Percentiles rank a stretch among this genome's conserved stretches.
These are phyloP conservation scores for Triticum monococcum DNA, from an alignment of 176 grass and related monocot species.

Conservation along the genomic window DNA sequence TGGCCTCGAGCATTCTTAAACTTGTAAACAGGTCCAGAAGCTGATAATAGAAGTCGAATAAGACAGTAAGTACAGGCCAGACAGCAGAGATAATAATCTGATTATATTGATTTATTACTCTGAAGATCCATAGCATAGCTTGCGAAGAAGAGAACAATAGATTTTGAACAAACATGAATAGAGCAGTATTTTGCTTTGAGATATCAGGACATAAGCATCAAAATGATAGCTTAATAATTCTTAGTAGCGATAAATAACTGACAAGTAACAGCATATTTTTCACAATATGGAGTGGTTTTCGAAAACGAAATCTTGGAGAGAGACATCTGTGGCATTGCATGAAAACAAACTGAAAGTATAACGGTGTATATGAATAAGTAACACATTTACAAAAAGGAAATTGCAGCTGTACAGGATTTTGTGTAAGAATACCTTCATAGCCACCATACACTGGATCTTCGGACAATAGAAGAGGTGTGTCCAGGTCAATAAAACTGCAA, in stretches of 20 bases:
- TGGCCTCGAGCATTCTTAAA: conserved; percentile 82
- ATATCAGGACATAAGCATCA: background rate
- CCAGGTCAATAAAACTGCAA: conserved; percentile 92
- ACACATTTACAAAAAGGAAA: background rate
- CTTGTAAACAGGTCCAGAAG: conserved; percentile 75
- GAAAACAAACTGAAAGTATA: background rate
- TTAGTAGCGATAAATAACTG: background rate
- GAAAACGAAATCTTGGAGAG: background rate
- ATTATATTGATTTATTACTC: background rate
- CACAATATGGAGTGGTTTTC: background rate
- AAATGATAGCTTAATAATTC: background rate
- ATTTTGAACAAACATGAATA: background rate
- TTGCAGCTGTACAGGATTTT: background rate
- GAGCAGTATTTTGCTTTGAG: background rate
- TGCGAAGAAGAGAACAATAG: background rate
- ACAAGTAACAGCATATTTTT: background rate
- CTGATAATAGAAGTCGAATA: conserved; percentile 36
- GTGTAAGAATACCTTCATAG: conserved; percentile 70
- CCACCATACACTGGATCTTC: conserved; percentile 88
- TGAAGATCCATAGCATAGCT: background rate
- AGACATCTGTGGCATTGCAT: background rate
- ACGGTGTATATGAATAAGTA: background rate
- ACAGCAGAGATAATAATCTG: background rate
- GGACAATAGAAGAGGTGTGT: conserved; percentile 76
- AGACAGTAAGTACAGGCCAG: background rate